A percentile compares a stretch with the other conserved stretches of the same genome.
These are phyloP conservation scores for Actinomucor elegans DNA, from an alignment of 371 early-diverging fungal genomes.

Conservation along the genomic window DNA sequence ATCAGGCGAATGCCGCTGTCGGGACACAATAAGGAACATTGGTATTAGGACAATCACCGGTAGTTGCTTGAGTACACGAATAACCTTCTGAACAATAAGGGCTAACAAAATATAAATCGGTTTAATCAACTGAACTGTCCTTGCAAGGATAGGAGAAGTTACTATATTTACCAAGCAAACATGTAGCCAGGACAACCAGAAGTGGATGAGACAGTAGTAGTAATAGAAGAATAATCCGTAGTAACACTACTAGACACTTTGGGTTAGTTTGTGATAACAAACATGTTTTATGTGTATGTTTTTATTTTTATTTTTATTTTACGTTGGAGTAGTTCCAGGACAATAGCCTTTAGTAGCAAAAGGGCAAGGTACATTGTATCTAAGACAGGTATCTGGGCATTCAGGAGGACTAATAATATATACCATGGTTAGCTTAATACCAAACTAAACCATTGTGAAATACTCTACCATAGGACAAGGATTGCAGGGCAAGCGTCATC, in stretches of 20 bases:
- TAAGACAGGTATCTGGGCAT: conserved; percentile 14
- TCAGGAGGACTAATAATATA: conserved; percentile 27
- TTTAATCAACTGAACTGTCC: too few relatives aligned
- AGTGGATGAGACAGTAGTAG: background rate
- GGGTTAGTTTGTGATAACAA: too few relatives aligned
- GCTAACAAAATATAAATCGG: background rate
- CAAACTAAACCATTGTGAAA: background rate
- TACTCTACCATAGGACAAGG: background rate
- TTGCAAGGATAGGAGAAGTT: background rate
- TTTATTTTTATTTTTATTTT: background rate
- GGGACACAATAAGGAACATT: conserved; percentile 8
- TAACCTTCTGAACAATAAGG: conserved; percentile 2
- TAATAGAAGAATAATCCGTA: background rate
- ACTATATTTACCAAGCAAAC: background rate
- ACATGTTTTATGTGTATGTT: background rate
- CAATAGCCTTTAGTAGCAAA: conserved; percentile 5
- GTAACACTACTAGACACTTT: background rate
- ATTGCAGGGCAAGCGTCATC: conserved; percentile 5
- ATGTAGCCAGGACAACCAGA: conserved; percentile 5
- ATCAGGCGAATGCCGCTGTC: too few relatives aligned
- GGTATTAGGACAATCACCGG: conserved; percentile 11
- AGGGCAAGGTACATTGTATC: conserved; percentile 11
- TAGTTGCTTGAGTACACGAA: background rate
- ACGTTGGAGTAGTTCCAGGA: background rate
- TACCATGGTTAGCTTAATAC: too few relatives aligned